A percentile compares a stretch with the other conserved stretches of the same genome.
These are phyloP conservation scores for Fraxinus anomala DNA, from an alignment of 257 asterid genomes.

Conservation along the genomic window DNA sequence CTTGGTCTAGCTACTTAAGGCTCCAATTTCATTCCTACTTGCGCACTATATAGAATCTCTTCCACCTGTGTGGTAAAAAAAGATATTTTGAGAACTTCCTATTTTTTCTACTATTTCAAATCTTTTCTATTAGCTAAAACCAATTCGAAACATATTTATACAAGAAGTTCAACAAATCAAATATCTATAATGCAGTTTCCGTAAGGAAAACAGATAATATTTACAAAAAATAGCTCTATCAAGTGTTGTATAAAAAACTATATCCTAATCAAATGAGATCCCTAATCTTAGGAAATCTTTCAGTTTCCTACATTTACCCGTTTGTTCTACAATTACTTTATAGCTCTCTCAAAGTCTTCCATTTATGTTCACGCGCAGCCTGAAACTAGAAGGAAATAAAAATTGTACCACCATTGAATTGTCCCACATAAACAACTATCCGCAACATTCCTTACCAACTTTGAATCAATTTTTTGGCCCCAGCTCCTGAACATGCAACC, in stretches of 20 bases:
- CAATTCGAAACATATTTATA: background rate
- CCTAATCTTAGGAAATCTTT: background rate
- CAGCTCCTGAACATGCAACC: background rate
- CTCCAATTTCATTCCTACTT: background rate
- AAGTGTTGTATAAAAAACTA: no score
- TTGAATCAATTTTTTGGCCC: background rate
- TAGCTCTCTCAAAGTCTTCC: background rate
- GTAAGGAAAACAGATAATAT: background rate
- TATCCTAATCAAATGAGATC: background rate
- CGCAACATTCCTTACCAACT: background rate
- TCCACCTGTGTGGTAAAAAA: background rate
- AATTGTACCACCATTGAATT: background rate
- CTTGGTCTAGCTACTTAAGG: background rate
- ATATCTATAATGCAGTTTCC: background rate
- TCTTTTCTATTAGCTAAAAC: background rate
- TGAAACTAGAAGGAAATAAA: background rate
- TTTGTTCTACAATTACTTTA: background rate
- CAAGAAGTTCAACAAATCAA: background rate
- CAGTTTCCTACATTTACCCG: background rate
- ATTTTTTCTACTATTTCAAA: no score
- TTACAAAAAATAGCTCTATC: background rate
- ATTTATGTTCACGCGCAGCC: background rate
- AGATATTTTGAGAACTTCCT: no score
- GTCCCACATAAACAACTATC: background rate
- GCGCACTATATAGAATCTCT: background rate